Evolutionary conservation across 305 asterid species (phyloP).

Genomic region (Ilex paraguariensis): DNA sequence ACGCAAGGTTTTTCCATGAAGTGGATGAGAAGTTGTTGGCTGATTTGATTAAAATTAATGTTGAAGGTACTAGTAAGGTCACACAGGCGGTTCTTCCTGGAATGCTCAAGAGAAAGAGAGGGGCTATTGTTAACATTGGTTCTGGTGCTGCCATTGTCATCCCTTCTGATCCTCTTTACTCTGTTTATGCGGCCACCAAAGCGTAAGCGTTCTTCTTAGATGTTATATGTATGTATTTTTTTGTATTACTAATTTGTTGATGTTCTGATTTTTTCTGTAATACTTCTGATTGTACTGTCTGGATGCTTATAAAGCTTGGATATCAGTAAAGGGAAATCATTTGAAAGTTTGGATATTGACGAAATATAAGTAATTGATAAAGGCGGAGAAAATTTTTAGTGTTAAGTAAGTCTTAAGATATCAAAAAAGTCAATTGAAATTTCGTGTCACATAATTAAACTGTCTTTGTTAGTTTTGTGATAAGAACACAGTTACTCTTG

Average conservation of each 20-base stretch:
- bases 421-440: too few species aligned
- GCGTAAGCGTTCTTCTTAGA: slow-evolving; percentile 30
- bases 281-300: not conserved
- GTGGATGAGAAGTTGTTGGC: slow-evolving; percentile 66
- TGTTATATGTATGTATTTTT: not conserved
- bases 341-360: too few species aligned
- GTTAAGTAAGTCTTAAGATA: too few species aligned
- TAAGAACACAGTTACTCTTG: too few species aligned
- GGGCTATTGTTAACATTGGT: slow-evolving; percentile 89
- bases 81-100: slow-evolving; percentile 82
- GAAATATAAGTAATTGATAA: too few species aligned
- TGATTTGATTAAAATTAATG: slow-evolving; percentile 74
- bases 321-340: too few species aligned
- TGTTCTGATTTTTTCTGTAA: not conserved
- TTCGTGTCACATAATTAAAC: too few species aligned
- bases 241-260: slow-evolving; percentile 1
- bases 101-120: slow-evolving; percentile 72
- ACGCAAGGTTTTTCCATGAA: slow-evolving; percentile 85
- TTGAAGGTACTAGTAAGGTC: slow-evolving; percentile 80
- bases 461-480: too few species aligned
- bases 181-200: slow-evolving; percentile 95
- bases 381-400: too few species aligned
- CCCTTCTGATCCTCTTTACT: slow-evolving; percentile 84
- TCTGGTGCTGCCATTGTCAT: slow-evolving; percentile 84
- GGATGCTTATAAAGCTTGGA: too few species aligned